Base-by-base conservation (phyloP, 768 basidiomycete species). In the Scleroderma citrinum region DNA sequence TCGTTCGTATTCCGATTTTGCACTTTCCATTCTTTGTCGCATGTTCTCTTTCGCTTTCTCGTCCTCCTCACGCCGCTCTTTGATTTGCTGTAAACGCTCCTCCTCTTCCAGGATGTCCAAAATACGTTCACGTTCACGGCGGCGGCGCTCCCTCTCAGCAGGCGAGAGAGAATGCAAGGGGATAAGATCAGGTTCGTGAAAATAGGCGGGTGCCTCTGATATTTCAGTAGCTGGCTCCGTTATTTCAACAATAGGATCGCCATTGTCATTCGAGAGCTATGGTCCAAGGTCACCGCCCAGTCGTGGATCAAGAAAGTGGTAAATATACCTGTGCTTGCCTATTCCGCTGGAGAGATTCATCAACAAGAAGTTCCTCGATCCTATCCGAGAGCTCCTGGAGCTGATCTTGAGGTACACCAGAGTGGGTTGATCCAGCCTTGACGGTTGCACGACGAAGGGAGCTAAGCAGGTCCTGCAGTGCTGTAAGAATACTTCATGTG, bases 191-290 rank as follows among this genome's bases (percentile, higher is more conserved):
- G 73, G 65, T 23, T 81, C 77, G 20, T 73, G 69, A 23, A 44
- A 31, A 3, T 59, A 46, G 26, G 59, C 38, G 10, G 56, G 47
- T 1, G 56, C 44, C 19, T 46, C 46, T n/a, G 56, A 54, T 23
- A 50, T 45, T 24, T 59, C 66, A 19, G 56, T 40, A 4, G 75
- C 57, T 36, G 80, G 80, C 59, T 91, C 88, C 26, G 75, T 76
- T 49, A 91, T 83, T 32, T 91, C 88, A 51, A 89, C 72, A 53
- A 91, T 83, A 11, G 87, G 87, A 34, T 87, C 76, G 3, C 86
- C 87, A 42, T 91, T 87, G 57, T 88, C 85, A 57, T 85, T 86
- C 35, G 84, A 56, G 46, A 83, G 71, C 87, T 89, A 51, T 7
- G 57, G 51, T 35, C 36, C 53, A 32, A 26, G 19, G 46, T 56